A percentile compares a stretch with the other conserved stretches of the same genome.
phyloP scores from a whole-genome alignment of 345 rosid species.

The Passiflora organensis region DNA sequence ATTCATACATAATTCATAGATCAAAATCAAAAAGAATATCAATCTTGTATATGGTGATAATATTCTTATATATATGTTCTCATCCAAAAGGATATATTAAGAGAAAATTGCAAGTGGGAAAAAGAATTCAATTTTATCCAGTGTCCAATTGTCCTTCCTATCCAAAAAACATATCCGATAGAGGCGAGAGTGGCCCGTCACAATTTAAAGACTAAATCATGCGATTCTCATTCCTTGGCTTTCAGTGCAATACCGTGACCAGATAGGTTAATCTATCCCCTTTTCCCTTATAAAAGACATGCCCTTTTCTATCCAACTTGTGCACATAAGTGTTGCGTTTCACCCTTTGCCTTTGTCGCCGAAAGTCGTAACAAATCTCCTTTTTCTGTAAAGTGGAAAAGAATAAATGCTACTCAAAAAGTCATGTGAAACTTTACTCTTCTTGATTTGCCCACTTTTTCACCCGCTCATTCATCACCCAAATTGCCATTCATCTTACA shows the following conservation, averaged over 20 bases:
- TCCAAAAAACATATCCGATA: constrained; percentile 4
- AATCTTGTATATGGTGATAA: no score
- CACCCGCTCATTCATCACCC: constrained; percentile 7
- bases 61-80: no score
- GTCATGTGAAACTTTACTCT: constrained; percentile 18
- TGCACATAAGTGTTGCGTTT: not conserved
- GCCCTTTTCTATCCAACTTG: constrained; percentile 1
- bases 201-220: constrained; percentile 8
- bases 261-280: not conserved
- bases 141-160: not conserved
- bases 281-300: not conserved
- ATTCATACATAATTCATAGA: no score
- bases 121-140: constrained; percentile 5
- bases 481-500: no score
- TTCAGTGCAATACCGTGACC: constrained; percentile 21
- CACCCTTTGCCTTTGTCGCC: constrained; percentile 20
- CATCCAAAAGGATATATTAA: no score
- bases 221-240: constrained; percentile 18
- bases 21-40: no score
- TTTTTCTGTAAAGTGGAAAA: not conserved
- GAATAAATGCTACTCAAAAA: not conserved
- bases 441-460: not conserved
- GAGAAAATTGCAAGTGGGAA: no score
- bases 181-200: not conserved
- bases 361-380: constrained; percentile 8